These are phyloP conservation scores for Theileria sp. DNA, from an alignment of 169 alveolate genomes.

Conservation along the genomic window DNA sequence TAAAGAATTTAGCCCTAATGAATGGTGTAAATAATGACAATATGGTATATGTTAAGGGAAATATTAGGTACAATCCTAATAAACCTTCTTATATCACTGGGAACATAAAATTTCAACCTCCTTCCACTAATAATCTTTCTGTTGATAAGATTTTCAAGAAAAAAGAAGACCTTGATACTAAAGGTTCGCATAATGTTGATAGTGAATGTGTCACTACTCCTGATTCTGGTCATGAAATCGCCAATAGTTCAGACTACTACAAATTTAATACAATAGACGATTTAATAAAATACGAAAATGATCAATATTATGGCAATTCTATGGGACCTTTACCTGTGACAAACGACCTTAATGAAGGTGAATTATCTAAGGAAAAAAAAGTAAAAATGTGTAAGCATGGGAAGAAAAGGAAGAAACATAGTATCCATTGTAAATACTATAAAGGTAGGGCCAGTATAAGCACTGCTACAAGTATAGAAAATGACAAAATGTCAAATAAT, in stretches of 20 bases:
- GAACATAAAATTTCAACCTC: background rate
- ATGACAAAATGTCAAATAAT: background rate
- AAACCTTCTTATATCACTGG: background rate
- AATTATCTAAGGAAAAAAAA: background rate
- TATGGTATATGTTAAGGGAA: background rate
- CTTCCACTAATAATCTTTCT: background rate
- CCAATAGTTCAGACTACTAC: constrained; percentile 8
- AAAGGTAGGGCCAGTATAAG: background rate
- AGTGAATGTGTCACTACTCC: background rate
- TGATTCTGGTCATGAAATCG: background rate
- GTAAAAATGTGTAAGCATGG: background rate
- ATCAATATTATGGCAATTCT: constrained; percentile 13
- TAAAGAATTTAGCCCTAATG: background rate
- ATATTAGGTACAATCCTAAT: background rate
- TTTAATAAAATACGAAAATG: constrained; percentile 13
- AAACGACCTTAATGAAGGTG: background rate
- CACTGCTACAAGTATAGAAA: constrained; percentile 2
- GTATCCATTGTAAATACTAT: constrained; percentile 10
- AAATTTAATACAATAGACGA: constrained; percentile 16
- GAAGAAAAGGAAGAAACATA: background rate
- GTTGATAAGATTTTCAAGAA: background rate
- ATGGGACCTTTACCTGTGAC: constrained; percentile 1
- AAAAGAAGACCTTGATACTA: background rate
- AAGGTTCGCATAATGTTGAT: background rate
- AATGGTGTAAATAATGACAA: background rate